Evolutionary conservation across 2,329 filamentous ascomycete species (phyloP).

Genomic region (Aspergillus sp.): DNA sequence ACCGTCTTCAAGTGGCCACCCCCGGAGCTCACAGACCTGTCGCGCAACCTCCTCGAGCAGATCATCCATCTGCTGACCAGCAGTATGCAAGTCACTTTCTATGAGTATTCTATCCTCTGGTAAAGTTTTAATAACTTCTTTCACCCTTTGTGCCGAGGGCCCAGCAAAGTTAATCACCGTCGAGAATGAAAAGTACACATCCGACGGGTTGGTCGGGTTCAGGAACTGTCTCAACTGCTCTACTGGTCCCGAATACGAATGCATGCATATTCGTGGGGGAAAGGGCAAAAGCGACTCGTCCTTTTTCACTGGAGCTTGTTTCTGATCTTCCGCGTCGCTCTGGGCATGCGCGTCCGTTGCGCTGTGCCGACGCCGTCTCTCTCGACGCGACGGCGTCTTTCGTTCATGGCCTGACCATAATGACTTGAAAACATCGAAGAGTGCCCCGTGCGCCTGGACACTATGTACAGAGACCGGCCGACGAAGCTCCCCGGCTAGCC

Average conservation of each 20-base stretch:
- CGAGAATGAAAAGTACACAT: slow-evolving; percentile 88
- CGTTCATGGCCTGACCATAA: slow-evolving; percentile 60
- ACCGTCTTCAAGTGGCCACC: slow-evolving; percentile 73
- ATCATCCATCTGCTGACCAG: slow-evolving; percentile 77
- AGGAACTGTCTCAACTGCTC: slow-evolving; percentile 78
- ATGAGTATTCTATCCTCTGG: slow-evolving; percentile 78
- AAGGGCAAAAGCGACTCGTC: slow-evolving; percentile 57
- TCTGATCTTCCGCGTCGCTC: slow-evolving; percentile 27
- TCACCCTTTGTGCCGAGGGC: slow-evolving; percentile 53
- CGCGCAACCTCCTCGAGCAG: slow-evolving; percentile 72
- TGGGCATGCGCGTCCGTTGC: slow-evolving; percentile 30
- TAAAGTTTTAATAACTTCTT: slow-evolving; percentile 67
- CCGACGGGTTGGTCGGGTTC: slow-evolving; percentile 67
- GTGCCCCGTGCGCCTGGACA: slow-evolving; percentile 60
- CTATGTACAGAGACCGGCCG: slow-evolving; percentile 62
- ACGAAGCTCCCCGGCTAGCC: slow-evolving; percentile 57
- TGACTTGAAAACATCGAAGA: slow-evolving; percentile 56
- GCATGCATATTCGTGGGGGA: slow-evolving; percentile 85
- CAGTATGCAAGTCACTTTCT: slow-evolving; percentile 86
- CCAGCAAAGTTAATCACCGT: slow-evolving; percentile 73
- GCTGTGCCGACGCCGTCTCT: slow-evolving; percentile 38
- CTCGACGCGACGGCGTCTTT: slow-evolving; percentile 49
- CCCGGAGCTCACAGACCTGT: slow-evolving; percentile 74
- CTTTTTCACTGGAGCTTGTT: slow-evolving; percentile 2
- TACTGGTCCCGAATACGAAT: slow-evolving; percentile 81